Percentiles rank a stretch among this genome's conserved stretches.
Conservation (phyloP, 805 yeast genomes). For the Torulaspora indica region DNA sequence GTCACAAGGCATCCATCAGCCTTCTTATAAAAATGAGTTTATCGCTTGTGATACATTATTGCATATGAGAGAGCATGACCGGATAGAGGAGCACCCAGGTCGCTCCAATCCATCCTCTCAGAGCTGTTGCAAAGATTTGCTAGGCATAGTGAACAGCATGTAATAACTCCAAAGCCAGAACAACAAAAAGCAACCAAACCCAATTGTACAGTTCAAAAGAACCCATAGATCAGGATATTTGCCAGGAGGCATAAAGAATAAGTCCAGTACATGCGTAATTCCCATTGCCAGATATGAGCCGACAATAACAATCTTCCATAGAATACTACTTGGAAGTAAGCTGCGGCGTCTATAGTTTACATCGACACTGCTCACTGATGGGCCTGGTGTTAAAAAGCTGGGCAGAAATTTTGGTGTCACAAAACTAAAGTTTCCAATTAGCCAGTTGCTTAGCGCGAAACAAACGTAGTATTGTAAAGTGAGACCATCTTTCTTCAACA, state of each 20-base stretch:
- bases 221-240: conserved; percentile 83
- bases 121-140: conserved; percentile 26
- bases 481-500: conserved; percentile 70
- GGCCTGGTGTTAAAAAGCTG: conserved; percentile 42
- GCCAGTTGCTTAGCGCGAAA: conserved; percentile 68
- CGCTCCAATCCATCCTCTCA: conserved; percentile 4
- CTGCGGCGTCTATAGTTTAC: conserved; percentile 37
- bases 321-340: conserved; percentile 45
- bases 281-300: conserved; percentile 50
- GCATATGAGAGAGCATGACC: not conserved
- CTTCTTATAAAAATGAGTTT: too few species aligned
- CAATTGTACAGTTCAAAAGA: conserved; percentile 63
- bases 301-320: conserved; percentile 49
- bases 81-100: not conserved
- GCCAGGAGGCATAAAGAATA: conserved; percentile 47
- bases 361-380: conserved; percentile 37
- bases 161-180: conserved; percentile 82
- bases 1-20: too few species aligned
- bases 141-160: conserved; percentile 41
- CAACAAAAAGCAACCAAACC: conserved; percentile 67
- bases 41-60: too few species aligned
- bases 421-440: conserved; percentile 60
- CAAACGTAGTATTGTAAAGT: conserved; percentile 64
- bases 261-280: conserved; percentile 52
- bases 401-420: conserved; percentile 44